A percentile compares a stretch with the other conserved stretches of the same genome.
These are phyloP conservation scores for Iris macrosiphon DNA, from an alignment of 106 monocot genomes.

Conservation along the genomic window DNA sequence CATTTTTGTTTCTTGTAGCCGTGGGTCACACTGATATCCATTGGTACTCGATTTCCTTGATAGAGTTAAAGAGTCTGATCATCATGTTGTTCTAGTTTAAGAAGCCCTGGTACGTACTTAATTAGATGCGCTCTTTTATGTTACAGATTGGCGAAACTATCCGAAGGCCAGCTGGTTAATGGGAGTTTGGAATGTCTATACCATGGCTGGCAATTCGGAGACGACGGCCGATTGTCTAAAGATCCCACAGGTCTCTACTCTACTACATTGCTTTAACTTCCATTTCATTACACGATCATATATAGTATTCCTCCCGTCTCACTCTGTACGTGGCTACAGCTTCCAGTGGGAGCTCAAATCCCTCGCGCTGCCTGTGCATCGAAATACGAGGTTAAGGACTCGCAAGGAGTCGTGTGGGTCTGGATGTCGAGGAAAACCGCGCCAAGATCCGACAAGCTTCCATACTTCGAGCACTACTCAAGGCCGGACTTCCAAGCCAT, in stretches of 20 bases:
- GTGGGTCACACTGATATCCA: no score
- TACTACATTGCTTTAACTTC: not conserved
- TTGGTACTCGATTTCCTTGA: no score
- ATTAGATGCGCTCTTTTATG: no score
- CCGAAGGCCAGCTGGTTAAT: conserved; percentile 81
- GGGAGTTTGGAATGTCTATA: conserved; percentile 86
- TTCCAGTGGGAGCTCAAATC: conserved; percentile 74
- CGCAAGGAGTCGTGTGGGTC: conserved; percentile 90
- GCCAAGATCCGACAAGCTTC: conserved; percentile 46
- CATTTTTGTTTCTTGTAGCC: no score
- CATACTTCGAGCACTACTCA: conserved; percentile 74
- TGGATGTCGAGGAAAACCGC: conserved; percentile 78
- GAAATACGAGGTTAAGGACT: conserved; percentile 55
- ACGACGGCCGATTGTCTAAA: conserved; percentile 72
- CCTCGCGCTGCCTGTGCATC: conserved; percentile 56
- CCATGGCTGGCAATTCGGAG: conserved; percentile 94
- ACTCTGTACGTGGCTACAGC: conserved; percentile 28
- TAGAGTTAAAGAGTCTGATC: no score
- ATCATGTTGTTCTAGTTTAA: no score
- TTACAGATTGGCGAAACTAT: conserved; percentile 75
- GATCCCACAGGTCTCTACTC: conserved; percentile 59
- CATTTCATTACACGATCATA: not conserved
- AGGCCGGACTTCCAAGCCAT: conserved; percentile 57
- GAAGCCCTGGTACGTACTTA: no score
- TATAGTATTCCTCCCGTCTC: no score